Evolutionary conservation across 371 early-diverging fungal species (phyloP).

Genomic region (Mucor mucedo): DNA sequence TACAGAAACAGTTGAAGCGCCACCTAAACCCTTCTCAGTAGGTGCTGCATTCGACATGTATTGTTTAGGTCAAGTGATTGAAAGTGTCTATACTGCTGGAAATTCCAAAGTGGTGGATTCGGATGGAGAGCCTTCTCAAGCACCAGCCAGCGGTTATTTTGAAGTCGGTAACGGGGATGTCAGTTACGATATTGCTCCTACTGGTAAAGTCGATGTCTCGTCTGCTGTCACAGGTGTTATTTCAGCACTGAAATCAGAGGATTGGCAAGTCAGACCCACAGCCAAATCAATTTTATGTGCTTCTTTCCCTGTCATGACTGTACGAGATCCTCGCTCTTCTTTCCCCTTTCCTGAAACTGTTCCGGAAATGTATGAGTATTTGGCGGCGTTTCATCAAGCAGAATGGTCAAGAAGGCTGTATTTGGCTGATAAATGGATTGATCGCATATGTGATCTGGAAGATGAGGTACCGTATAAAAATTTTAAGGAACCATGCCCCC

Average conservation of each 20-base stretch:
- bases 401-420: constrained; percentile 55
- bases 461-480: constrained; percentile 46
- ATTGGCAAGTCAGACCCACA: constrained; percentile 61
- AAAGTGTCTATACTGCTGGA: constrained; percentile 52
- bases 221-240: constrained; percentile 55
- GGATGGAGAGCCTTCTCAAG: constrained; percentile 31
- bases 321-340: constrained; percentile 46
- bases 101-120: constrained; percentile 39
- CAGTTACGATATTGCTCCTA: constrained; percentile 44
- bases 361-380: constrained; percentile 67
- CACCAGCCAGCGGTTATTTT: constrained; percentile 40
- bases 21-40: constrained; percentile 29
- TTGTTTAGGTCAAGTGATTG: constrained; percentile 59
- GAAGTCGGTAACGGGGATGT: constrained; percentile 46
- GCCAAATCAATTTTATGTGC: constrained; percentile 60
- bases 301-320: constrained; percentile 54
- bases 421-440: constrained; percentile 65
- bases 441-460: constrained; percentile 62
- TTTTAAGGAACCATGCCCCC: not conserved
- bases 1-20: not conserved
- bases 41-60: constrained; percentile 62
- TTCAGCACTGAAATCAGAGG: constrained; percentile 40
- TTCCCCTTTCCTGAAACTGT: constrained; percentile 61
- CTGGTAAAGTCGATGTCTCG: constrained; percentile 39
- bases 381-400: constrained; percentile 63